Conservation (phyloP, 345 rosid species). For the Linum trigynum region DNA sequence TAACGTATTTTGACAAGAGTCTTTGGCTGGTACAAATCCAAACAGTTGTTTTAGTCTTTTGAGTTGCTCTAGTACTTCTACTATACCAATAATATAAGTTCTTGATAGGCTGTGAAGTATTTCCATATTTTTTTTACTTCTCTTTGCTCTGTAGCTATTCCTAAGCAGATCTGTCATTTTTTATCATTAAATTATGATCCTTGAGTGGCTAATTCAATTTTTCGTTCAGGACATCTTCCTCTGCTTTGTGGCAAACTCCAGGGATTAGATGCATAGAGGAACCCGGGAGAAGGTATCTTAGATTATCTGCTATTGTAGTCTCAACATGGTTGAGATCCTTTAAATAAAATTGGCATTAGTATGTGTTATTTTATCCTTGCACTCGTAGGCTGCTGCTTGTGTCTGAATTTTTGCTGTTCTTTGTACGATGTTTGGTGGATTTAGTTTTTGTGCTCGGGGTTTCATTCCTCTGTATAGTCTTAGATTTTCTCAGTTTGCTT, state of each 20-base stretch:
- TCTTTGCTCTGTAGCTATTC: constrained; percentile 1
- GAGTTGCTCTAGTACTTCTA: background rate
- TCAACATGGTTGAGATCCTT: background rate
- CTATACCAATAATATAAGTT: background rate
- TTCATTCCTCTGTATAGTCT: too few relatives aligned
- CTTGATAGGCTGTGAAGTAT: background rate
- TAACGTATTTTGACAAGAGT: constrained; percentile 12
- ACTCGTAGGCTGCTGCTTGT: background rate
- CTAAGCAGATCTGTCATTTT: constrained; percentile 5
- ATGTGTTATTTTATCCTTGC: background rate
- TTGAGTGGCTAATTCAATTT: constrained; percentile 63
- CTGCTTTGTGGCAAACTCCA: constrained; percentile 73
- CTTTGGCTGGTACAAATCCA: constrained; percentile 6
- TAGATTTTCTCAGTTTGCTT: too few relatives aligned
- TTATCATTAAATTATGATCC: constrained; percentile 9
- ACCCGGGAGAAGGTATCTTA: constrained; percentile 98
- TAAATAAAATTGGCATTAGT: background rate
- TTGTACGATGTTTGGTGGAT: background rate
- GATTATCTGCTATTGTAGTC: constrained; percentile 10
- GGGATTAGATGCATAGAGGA: constrained; percentile 77
- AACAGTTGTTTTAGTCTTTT: constrained; percentile 11
- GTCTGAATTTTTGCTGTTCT: background rate
- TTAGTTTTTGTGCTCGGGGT: too few relatives aligned
- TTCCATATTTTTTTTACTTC: background rate
- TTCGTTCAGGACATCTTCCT: constrained; percentile 76